Evolutionary conservation across 306 rosid species (phyloP).

Genomic region (Dryas alaskensis): DNA sequence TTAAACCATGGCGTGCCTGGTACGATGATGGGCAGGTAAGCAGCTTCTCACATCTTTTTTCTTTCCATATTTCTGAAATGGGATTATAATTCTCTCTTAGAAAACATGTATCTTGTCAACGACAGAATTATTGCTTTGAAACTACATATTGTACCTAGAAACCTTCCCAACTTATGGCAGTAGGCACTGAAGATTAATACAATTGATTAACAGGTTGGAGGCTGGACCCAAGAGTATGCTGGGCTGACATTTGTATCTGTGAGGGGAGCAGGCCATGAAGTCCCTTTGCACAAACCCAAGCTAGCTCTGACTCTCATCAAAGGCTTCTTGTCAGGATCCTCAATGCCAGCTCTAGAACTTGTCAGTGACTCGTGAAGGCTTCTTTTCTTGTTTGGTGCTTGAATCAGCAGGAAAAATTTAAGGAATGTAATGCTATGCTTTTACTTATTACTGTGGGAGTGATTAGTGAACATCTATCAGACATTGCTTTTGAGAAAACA

Average conservation of each 20-base stretch:
- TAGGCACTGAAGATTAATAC: background rate
- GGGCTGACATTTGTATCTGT: slow-evolving; percentile 78
- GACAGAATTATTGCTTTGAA: background rate
- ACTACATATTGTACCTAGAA: background rate
- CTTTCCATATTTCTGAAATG: background rate
- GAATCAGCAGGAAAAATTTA: background rate
- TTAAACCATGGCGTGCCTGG: slow-evolving; percentile 76
- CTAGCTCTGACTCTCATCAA: slow-evolving; percentile 63
- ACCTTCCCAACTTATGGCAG: background rate
- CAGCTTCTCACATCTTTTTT: background rate
- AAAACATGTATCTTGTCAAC: background rate
- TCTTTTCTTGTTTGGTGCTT: background rate
- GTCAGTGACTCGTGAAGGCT: slow-evolving; percentile 36
- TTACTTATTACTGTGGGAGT: background rate
- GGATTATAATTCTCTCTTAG: background rate
- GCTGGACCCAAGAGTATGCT: slow-evolving; percentile 86
- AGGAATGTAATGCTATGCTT: background rate
- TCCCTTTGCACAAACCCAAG: slow-evolving; percentile 84
- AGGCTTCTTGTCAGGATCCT: slow-evolving; percentile 64
- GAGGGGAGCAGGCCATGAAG: slow-evolving; percentile 97
- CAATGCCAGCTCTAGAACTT: slow-evolving; percentile 49
- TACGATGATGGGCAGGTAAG: slow-evolving; percentile 68
- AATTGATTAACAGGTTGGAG: slow-evolving; percentile 67
- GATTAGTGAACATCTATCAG: background rate
- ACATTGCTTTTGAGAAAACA: background rate